A percentile compares a stretch with the other conserved stretches of the same genome.
These are phyloP conservation scores for Amanita molliuscula DNA, from an alignment of 768 basidiomycete genomes.

Conservation along the genomic window DNA sequence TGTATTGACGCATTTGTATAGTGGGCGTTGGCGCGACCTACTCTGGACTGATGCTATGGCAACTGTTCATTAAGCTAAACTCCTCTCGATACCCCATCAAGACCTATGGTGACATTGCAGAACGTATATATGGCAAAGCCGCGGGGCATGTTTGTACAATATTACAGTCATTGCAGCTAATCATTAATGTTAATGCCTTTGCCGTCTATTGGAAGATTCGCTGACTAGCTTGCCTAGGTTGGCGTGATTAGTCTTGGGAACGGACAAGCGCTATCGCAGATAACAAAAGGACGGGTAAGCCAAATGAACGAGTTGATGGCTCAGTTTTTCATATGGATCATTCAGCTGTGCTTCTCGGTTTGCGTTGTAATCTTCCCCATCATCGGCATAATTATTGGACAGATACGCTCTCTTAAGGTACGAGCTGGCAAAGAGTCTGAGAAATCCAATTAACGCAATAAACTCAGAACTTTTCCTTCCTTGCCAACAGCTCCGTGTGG, in stretches of 20 bases:
- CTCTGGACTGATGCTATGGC: constrained; percentile 46
- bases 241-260: constrained; percentile 31
- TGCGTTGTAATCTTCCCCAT: constrained; percentile 49
- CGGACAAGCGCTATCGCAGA: constrained; percentile 43
- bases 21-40: constrained; percentile 43
- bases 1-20: constrained; percentile 8
- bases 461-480: constrained; percentile 33
- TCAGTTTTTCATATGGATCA: neutral
- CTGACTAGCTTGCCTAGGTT: constrained; percentile 16
- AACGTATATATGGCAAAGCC: constrained; percentile 40
- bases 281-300: constrained; percentile 32
- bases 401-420: constrained; percentile 43
- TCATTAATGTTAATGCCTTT: constrained; percentile 33
- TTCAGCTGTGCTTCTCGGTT: constrained; percentile 44
- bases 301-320: neutral
- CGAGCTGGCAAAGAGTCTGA: constrained; percentile 1
- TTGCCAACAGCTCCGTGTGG: too few relatives aligned
- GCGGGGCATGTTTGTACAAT: constrained; percentile 36
- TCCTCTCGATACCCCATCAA: constrained; percentile 42
- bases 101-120: constrained; percentile 45
- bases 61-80: constrained; percentile 44
- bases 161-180: constrained; percentile 45
- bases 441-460: constrained; percentile 21
- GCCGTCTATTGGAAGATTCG: too few relatives aligned
- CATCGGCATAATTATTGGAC: constrained; percentile 46